A percentile compares a stretch with the other conserved stretches of the same genome.
phyloP scores from a whole-genome alignment of 352 stramenopile species.

The Globisporangium ultimum region DNA sequence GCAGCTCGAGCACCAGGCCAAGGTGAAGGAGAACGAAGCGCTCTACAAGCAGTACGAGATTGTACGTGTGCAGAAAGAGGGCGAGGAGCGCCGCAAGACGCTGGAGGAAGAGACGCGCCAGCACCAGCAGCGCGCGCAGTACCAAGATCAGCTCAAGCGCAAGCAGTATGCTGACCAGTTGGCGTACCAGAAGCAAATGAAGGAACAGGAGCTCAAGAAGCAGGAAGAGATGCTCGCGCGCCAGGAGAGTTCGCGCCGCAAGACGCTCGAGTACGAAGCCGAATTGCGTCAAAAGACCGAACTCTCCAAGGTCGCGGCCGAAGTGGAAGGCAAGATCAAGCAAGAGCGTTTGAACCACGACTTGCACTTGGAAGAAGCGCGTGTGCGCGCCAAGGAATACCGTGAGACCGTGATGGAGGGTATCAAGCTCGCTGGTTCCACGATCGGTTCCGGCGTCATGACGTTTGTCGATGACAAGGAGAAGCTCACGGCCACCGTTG shows the following conservation, averaged over 20 bases:
- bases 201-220: constrained; percentile 97
- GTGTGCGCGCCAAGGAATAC: constrained; percentile 88
- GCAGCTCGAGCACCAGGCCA: constrained; percentile 90
- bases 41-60: constrained; percentile 94
- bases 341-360: constrained; percentile 99
- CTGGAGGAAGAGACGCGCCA: constrained; percentile 97
- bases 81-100: constrained; percentile 95
- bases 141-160: constrained; percentile 98
- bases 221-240: constrained; percentile 97
- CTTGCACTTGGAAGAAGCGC: constrained; percentile 95
- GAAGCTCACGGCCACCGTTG: constrained; percentile 95
- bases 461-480: constrained; percentile 94
- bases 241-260: constrained; percentile 95
- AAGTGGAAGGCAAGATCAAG: constrained; percentile 94
- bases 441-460: constrained; percentile 92
- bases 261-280: constrained; percentile 97
- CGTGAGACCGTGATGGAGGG: constrained; percentile 95
- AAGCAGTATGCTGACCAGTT: constrained; percentile 98
- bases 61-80: constrained; percentile 95
- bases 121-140: constrained; percentile 95
- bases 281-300: constrained; percentile 94
- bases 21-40: constrained; percentile 89
- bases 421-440: constrained; percentile 93
- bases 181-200: constrained; percentile 94
- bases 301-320: constrained; percentile 93